Percentiles rank a stretch among this genome's conserved stretches.
Evolutionary conservation across 2,329 filamentous ascomycete genomes (phyloP).

Genomic region (Lachnellula cervina): DNA sequence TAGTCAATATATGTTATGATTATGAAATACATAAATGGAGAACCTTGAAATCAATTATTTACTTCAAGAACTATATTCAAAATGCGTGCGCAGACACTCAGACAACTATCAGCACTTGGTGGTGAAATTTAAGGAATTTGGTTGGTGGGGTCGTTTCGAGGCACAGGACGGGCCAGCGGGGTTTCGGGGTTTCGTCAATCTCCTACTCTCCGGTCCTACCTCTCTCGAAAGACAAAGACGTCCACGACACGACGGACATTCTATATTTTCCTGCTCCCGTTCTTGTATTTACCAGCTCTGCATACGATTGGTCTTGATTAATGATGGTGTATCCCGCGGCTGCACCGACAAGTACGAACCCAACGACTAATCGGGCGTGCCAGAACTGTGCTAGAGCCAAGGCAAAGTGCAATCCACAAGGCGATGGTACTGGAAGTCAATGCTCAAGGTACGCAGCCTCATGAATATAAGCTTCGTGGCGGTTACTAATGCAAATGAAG

Average conservation of each 20-base stretch:
- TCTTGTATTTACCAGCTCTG: neutral
- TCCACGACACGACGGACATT: neutral
- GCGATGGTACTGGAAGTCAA: neutral
- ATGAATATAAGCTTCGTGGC: neutral
- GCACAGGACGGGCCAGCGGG: neutral
- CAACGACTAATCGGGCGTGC: conserved; percentile 12
- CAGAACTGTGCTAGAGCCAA: conserved; percentile 21
- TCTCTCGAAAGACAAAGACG: neutral
- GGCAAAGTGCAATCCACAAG: conserved; percentile 19
- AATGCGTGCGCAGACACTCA: too few relatives aligned
- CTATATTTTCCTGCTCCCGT: neutral
- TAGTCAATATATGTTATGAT: too few relatives aligned
- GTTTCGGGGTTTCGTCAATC: neutral
- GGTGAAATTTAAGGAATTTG: neutral
- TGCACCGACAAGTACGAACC: neutral
- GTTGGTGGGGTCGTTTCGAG: too few relatives aligned
- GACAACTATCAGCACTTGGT: too few relatives aligned
- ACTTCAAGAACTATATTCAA: too few relatives aligned
- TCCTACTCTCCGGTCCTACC: neutral
- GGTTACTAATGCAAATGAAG: conserved; percentile 4
- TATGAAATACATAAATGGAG: too few relatives aligned
- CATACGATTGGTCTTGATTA: neutral
- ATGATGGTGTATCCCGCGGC: neutral
- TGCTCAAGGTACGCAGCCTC: conserved; percentile 16
- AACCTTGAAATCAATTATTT: too few relatives aligned